phyloP scores from a whole-genome alignment of 2,329 filamentous ascomycete species.

The Stemphylium beticola region DNA sequence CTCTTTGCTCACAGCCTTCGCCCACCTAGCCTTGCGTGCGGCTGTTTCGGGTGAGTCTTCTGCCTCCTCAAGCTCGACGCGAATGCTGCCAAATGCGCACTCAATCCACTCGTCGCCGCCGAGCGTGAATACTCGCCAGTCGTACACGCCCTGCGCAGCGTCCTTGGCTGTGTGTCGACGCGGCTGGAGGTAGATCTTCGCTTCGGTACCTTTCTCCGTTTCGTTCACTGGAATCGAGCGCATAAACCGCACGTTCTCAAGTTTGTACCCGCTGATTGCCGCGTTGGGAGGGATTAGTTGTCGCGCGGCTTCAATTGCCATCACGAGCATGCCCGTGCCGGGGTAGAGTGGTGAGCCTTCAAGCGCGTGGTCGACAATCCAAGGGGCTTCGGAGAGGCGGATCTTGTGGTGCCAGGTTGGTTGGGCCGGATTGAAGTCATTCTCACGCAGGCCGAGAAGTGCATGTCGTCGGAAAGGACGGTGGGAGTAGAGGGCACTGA shows the following conservation, averaged over 20 bases:
- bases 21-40: conserved; percentile 6
- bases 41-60: conserved; percentile 4
- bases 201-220: conserved; percentile 10
- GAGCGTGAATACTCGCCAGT: conserved; percentile 11
- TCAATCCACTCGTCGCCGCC: conserved; percentile 11
- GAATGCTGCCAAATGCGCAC: conserved; percentile 12
- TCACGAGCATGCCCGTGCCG: conserved; percentile 41
- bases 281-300: conserved; percentile 14
- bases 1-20: conserved; percentile 1
- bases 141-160: conserved; percentile 9
- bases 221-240: conserved; percentile 14
- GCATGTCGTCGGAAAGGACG: conserved; percentile 32
- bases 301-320: conserved; percentile 42
- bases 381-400: conserved; percentile 50
- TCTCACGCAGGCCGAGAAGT: conserved; percentile 16
- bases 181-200: conserved; percentile 10
- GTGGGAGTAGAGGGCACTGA: conserved; percentile 5
- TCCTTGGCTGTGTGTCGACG: conserved; percentile 13
- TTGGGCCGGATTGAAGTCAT: conserved; percentile 23
- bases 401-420: conserved; percentile 56
- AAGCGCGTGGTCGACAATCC: conserved; percentile 57
- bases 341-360: conserved; percentile 35
- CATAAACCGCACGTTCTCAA: conserved; percentile 13
- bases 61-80: conserved; percentile 9
- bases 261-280: conserved; percentile 12